Conservation (phyloP, 1,284 basidiomycete species). For the Ganoderma leucocontextum region DNA sequence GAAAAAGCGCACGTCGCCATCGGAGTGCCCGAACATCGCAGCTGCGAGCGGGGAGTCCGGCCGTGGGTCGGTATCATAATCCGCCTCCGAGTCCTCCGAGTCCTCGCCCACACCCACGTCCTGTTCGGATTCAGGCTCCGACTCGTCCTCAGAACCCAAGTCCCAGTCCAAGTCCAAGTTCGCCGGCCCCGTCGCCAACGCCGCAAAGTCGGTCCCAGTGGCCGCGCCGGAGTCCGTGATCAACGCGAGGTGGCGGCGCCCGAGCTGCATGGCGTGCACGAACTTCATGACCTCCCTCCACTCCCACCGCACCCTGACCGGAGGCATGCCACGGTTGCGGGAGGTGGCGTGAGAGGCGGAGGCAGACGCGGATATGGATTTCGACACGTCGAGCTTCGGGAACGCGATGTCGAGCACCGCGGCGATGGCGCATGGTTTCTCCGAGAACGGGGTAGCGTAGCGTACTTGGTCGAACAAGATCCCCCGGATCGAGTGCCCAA, state of each 20-base stretch:
- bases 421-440: background rate
- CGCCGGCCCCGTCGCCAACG: background rate
- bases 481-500: background rate
- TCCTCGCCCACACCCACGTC: background rate
- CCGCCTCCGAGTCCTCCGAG: background rate
- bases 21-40: background rate
- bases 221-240: background rate
- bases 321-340: background rate
- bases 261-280: slow-evolving; percentile 1
- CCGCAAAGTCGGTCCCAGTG: background rate
- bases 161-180: background rate
- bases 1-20: background rate
- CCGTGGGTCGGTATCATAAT: background rate
- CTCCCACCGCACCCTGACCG: background rate
- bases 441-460: background rate
- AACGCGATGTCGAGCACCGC: background rate
- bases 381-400: background rate
- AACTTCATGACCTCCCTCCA: background rate
- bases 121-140: background rate
- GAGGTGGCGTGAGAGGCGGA: background rate
- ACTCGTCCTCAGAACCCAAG: background rate
- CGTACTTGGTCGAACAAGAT: background rate
- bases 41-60: background rate
- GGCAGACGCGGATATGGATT: background rate
- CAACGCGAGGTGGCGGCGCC: background rate